Percentiles rank a stretch among this genome's conserved stretches.
These are phyloP conservation scores for Penicillium subrubescens DNA, from an alignment of 495 filamentous ascomycete genomes.

Conservation along the genomic window DNA sequence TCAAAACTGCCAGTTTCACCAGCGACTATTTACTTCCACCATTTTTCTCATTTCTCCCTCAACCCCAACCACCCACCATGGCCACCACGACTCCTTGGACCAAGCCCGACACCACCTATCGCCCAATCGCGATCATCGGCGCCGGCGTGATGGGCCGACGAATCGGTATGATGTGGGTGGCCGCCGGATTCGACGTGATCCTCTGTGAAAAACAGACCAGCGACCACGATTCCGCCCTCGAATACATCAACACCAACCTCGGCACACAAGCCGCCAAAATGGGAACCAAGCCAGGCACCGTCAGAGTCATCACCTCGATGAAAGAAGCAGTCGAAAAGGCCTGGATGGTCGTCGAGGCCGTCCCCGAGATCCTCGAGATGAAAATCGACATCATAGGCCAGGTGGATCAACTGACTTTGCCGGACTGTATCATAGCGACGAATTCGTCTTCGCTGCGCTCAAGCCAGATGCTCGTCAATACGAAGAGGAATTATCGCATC, in stretches of 20 bases:
- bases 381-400: slow-evolving; percentile 22
- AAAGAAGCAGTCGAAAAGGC: slow-evolving; percentile 42
- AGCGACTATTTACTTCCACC: background rate
- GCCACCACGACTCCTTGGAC: slow-evolving; percentile 16
- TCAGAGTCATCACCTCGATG: slow-evolving; percentile 32
- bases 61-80: slow-evolving; percentile 2
- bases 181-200: slow-evolving; percentile 35
- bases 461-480: slow-evolving; percentile 26
- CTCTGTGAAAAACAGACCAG: slow-evolving; percentile 34
- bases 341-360: slow-evolving; percentile 34
- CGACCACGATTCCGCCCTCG: slow-evolving; percentile 24
- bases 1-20: background rate
- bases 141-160: slow-evolving; percentile 46
- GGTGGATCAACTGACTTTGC: slow-evolving; percentile 16
- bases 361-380: slow-evolving; percentile 24
- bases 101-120: slow-evolving; percentile 27
- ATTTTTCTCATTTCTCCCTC: background rate
- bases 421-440: slow-evolving; percentile 23
- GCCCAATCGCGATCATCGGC: slow-evolving; percentile 43
- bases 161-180: slow-evolving; percentile 35
- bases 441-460: slow-evolving; percentile 28
- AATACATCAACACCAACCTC: slow-evolving; percentile 37
- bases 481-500: slow-evolving; percentile 33
- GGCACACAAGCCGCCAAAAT: slow-evolving; percentile 32
- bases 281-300: slow-evolving; percentile 29